Base-by-base conservation (phyloP, 345 rosid species). In the Syzygium aromaticum region DNA sequence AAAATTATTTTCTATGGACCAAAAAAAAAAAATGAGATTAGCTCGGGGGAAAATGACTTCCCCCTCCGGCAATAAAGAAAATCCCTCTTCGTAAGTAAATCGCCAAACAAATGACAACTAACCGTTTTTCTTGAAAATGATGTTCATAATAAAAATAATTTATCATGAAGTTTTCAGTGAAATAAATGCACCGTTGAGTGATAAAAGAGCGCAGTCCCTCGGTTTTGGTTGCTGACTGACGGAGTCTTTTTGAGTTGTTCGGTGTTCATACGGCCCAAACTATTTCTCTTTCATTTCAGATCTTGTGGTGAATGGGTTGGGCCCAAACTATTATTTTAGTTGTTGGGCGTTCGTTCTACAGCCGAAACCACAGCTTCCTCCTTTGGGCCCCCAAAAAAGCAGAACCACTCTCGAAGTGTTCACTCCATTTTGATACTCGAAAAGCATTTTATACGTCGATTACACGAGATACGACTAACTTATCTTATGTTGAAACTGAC, bases 1-100 rank as follows among this genome's bases (percentile, higher is more conserved):
- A 59, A 59, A 27, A n/a, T 1, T 1, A 0, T 61, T n/a, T 61
- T 61, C 14, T 4, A n/a, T 6, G 38, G 3, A n/a, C 5, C 0
- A 14, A 51, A 51, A 51, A 51, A 3, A 51, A 51, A 43, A 0
- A 11, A n/a, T n/a, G n/a, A 52, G 7, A 6, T 5, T 53, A 53
- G 54, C 6, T 17, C 7, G 8, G 54, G 22, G 7, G 0, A 14
- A 63, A 63, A 63, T 0, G 33, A 0, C 16, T 63, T 1, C 1
- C 1, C 5, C 28, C 28, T 28, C 4, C 3, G 21, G 19, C 2
- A 1, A 63, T 1, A 63, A 13, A 17, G 0, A 0, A 63, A 63
- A 6, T n/a, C 2, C 3, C 64, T 5, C 11, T 61, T n/a, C 0
- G 0, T n/a, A 63, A 16, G 0, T n/a, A 63, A 16, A 13, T 14